A percentile compares a stretch with the other conserved stretches of the same genome.
These are phyloP conservation scores for Sporisorium sorghi DNA, from an alignment of 1,284 basidiomycete species.

Conservation along the genomic window DNA sequence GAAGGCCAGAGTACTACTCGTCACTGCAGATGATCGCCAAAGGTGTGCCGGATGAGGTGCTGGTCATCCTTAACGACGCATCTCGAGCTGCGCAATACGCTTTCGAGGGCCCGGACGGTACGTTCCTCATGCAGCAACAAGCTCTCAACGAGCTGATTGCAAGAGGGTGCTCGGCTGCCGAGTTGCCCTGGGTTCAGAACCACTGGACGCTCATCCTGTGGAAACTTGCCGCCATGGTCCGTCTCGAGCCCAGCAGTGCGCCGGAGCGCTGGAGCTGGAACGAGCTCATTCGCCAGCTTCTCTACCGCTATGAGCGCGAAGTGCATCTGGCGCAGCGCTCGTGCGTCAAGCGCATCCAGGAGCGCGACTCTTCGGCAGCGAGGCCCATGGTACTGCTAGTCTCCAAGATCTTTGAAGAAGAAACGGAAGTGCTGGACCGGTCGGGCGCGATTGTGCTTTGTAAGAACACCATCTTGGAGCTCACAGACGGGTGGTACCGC, in stretches of 20 bases:
- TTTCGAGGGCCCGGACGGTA: conserved; percentile 42
- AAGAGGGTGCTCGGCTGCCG: conserved; percentile 72
- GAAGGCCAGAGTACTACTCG: conserved; percentile 41
- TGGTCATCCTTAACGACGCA: conserved; percentile 51
- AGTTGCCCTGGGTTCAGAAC: conserved; percentile 85
- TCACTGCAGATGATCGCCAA: conserved; percentile 39
- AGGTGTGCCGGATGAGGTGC: conserved; percentile 56
- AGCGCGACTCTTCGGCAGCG: conserved; percentile 79
- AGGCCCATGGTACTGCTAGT: conserved; percentile 86
- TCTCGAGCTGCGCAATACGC: conserved; percentile 47
- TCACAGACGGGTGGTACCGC: conserved; percentile 96
- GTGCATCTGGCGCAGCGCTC: conserved; percentile 82
- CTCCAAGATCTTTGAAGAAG: conserved; percentile 74
- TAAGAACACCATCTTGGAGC: conserved; percentile 74
- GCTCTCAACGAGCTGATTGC: conserved; percentile 44
- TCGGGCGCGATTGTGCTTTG: conserved; percentile 10
- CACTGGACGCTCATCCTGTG: conserved; percentile 91
- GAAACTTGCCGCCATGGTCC: conserved; percentile 88
- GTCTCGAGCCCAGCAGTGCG: conserved; percentile 72
- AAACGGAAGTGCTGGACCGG: conserved; percentile 31
- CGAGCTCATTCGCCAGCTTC: conserved; percentile 80
- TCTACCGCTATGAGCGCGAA: conserved; percentile 92
- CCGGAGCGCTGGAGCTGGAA: conserved; percentile 52
- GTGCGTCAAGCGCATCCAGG: conserved; percentile 80
- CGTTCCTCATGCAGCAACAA: conserved; percentile 32